Conservation (phyloP, 805 yeast genomes). For the Brettanomyces sp. region DNA sequence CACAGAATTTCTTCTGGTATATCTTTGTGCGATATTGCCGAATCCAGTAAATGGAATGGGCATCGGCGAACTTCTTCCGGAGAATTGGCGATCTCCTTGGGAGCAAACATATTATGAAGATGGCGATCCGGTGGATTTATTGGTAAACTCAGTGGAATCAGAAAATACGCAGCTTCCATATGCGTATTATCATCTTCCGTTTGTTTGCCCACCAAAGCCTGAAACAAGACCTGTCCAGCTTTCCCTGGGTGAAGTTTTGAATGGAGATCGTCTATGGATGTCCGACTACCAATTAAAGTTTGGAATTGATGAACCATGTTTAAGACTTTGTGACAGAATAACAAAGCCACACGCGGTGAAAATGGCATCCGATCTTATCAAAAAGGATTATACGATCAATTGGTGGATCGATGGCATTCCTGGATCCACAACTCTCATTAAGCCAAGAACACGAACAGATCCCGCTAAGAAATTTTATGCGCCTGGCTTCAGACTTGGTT, state of each 20-base stretch:
- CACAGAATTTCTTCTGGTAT: too few relatives aligned
- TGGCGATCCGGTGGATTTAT: slow-evolving; percentile 58
- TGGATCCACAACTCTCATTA: slow-evolving; percentile 75
- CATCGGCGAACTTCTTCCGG: slow-evolving; percentile 2
- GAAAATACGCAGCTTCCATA: slow-evolving; percentile 70
- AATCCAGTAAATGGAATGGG: background rate
- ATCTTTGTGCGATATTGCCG: too few relatives aligned
- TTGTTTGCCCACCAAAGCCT: slow-evolving; percentile 62
- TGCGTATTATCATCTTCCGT: slow-evolving; percentile 68
- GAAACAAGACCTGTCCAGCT: slow-evolving; percentile 52
- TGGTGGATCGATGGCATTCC: slow-evolving; percentile 83
- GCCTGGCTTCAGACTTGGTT: slow-evolving; percentile 82
- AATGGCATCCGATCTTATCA: slow-evolving; percentile 52
- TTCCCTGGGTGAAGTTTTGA: slow-evolving; percentile 65
- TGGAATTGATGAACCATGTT: slow-evolving; percentile 58
- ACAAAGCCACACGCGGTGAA: slow-evolving; percentile 41
- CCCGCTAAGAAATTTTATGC: slow-evolving; percentile 52
- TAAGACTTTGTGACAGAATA: slow-evolving; percentile 57
- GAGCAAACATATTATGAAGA: slow-evolving; percentile 28
- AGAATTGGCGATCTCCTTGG: slow-evolving; percentile 19
- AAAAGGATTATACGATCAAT: slow-evolving; percentile 66
- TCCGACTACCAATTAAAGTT: slow-evolving; percentile 61
- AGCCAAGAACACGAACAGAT: slow-evolving; percentile 42
- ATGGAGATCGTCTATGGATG: slow-evolving; percentile 75
- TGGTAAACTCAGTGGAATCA: slow-evolving; percentile 72